A percentile compares a stretch with the other conserved stretches of the same genome.
These are phyloP conservation scores for Pseudotsuga menziesii DNA, from an alignment of 75 land plant species.

Conservation along the genomic window DNA sequence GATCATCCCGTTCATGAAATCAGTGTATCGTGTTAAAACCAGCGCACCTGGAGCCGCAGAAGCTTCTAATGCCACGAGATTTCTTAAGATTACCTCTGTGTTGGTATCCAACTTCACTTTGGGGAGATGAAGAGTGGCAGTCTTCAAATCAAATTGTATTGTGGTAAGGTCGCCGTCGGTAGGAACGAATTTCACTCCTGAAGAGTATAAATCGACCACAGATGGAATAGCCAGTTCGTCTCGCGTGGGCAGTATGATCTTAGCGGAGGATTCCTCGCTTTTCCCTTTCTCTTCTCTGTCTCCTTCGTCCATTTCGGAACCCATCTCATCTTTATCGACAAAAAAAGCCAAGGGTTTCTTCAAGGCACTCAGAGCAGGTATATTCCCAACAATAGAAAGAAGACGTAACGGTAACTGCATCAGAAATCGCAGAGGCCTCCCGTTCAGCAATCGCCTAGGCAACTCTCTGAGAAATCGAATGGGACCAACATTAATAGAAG, in stretches of 20 bases:
- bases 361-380: background rate
- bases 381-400: background rate
- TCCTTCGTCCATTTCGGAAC: too few species aligned
- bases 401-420: background rate
- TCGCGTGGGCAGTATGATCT: background rate
- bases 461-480: background rate
- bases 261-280: too few species aligned
- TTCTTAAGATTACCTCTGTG: background rate
- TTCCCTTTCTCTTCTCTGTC: too few species aligned
- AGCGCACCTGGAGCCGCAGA: background rate
- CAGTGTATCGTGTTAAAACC: background rate
- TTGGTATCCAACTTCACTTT: background rate
- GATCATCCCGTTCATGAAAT: background rate
- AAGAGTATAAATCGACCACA: background rate
- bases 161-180: background rate
- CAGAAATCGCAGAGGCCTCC: background rate
- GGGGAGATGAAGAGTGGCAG: background rate
- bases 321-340: too few species aligned
- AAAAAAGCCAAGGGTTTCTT: background rate
- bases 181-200: background rate
- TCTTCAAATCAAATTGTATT: background rate
- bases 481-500: background rate
- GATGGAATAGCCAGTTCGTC: background rate
- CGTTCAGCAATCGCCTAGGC: background rate
- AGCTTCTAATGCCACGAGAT: background rate